Percentiles rank a stretch among this genome's conserved stretches.
Evolutionary conservation across 2,329 filamentous ascomycete genomes (phyloP).

Genomic region (Fusarium cicatricum): DNA sequence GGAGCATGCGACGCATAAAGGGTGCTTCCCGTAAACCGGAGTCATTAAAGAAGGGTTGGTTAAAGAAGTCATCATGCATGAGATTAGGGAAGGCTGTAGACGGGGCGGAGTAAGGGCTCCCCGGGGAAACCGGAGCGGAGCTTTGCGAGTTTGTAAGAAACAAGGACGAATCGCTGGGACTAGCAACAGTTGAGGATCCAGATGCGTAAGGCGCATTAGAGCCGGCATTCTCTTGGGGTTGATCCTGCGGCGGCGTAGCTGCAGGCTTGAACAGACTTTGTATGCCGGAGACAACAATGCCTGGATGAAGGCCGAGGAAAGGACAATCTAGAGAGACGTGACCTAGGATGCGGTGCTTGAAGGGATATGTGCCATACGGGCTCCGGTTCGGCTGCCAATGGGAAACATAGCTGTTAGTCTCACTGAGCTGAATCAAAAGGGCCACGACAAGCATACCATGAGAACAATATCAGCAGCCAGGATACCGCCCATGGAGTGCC

Average conservation of each 20-base stretch:
- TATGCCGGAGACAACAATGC: conserved; percentile 83
- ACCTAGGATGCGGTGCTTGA: conserved; percentile 81
- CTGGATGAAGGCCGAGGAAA: conserved; percentile 87
- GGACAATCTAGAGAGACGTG: conserved; percentile 86
- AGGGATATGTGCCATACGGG: conserved; percentile 50
- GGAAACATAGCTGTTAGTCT: background rate
- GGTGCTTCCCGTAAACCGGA: conserved; percentile 72
- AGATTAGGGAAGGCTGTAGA: conserved; percentile 15
- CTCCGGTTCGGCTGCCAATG: conserved; percentile 43
- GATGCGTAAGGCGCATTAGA: conserved; percentile 7
- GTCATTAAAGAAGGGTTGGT: conserved; percentile 81
- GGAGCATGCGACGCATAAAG: conserved; percentile 71
- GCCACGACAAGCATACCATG: conserved; percentile 52
- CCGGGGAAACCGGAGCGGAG: conserved; percentile 24
- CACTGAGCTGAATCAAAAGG: background rate
- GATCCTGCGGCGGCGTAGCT: conserved; percentile 38
- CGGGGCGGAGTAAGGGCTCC: conserved; percentile 25
- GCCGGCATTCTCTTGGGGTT: conserved; percentile 2
- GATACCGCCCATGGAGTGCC: conserved; percentile 91
- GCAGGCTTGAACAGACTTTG: conserved; percentile 74
- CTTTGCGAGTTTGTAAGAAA: conserved; percentile 32
- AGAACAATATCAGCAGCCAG: conserved; percentile 81
- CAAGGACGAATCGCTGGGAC: conserved; percentile 27
- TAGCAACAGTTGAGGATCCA: conserved; percentile 8
- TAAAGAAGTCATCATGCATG: conserved; percentile 68